These are phyloP conservation scores for Cladosporium oxysporum DNA, from an alignment of 2,329 filamentous ascomycete species.

Conservation along the genomic window DNA sequence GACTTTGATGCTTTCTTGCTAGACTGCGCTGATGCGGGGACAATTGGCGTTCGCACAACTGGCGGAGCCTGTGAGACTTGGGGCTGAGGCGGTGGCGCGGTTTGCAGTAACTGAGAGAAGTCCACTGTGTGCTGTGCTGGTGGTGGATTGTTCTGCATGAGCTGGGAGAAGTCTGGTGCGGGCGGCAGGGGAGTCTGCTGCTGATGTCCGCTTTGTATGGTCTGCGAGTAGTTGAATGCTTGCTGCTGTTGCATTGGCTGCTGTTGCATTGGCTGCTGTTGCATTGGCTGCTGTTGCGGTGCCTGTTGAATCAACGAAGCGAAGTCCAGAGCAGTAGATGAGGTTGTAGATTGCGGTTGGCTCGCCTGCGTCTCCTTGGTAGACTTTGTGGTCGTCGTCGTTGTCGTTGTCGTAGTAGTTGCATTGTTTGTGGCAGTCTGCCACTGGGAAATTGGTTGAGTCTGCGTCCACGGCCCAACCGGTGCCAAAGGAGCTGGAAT, in stretches of 20 bases:
- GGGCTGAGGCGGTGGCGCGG: not conserved
- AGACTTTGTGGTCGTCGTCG: constrained; percentile 17
- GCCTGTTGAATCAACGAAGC: not conserved
- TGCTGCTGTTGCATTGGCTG: constrained; percentile 7
- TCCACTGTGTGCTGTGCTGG: not conserved
- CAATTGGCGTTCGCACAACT: not conserved
- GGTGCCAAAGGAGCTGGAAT: not conserved
- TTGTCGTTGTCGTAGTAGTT: constrained; percentile 15
- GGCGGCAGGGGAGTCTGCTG: not conserved
- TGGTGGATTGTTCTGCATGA: not conserved
- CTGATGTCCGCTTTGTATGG: not conserved
- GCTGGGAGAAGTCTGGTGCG: not conserved
- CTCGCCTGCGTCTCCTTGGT: not conserved
- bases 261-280: constrained; percentile 7
- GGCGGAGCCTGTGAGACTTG: constrained; percentile 1
- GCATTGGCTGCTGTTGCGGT: not conserved
- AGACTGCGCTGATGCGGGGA: not conserved
- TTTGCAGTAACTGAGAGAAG: not conserved
- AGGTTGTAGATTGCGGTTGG: not conserved
- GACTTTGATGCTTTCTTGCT: not conserved
- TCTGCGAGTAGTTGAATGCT: not conserved
- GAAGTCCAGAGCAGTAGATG: not conserved
- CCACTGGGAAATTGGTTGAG: not conserved
- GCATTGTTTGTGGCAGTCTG: not conserved
- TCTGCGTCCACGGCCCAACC: not conserved